A percentile compares a stretch with the other conserved stretches of the same genome.
These are phyloP conservation scores for Letharia columbiana DNA, from an alignment of 495 filamentous ascomycete species.

Conservation along the genomic window DNA sequence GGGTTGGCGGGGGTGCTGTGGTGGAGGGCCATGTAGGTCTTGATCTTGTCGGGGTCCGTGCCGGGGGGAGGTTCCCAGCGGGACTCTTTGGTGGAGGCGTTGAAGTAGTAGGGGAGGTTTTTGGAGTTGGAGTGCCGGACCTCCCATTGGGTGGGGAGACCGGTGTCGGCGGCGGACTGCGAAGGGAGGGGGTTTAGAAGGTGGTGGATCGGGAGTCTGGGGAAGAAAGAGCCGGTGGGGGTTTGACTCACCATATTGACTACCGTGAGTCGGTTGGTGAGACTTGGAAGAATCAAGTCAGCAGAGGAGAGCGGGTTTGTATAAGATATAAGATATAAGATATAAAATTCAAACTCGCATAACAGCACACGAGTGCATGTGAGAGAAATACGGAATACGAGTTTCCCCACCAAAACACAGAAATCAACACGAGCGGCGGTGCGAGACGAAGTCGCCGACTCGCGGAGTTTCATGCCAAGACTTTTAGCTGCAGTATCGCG, in stretches of 20 bases:
- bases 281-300: not conserved
- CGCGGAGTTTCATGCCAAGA: not conserved
- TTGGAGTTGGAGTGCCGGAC: constrained; percentile 94
- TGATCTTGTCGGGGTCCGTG: constrained; percentile 82
- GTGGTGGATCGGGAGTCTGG: not conserved
- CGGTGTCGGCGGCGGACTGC: constrained; percentile 52
- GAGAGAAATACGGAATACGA: not conserved
- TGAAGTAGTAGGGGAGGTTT: constrained; percentile 98
- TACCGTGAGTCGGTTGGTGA: not conserved
- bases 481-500: not conserved
- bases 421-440: not conserved
- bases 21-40: constrained; percentile 80
- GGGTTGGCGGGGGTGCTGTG: constrained; percentile 53
- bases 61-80: constrained; percentile 87
- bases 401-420: not conserved
- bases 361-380: not conserved
- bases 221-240: not conserved
- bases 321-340: not conserved
- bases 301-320: not conserved
- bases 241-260: constrained; percentile 10
- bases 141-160: constrained; percentile 83
- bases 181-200: constrained; percentile 14
- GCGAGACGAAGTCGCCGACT: not conserved
- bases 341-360: not conserved
- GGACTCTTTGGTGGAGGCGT: constrained; percentile 68